Conservation (phyloP, 2,329 filamentous ascomycete species). For the Juglanconis juglandina region DNA sequence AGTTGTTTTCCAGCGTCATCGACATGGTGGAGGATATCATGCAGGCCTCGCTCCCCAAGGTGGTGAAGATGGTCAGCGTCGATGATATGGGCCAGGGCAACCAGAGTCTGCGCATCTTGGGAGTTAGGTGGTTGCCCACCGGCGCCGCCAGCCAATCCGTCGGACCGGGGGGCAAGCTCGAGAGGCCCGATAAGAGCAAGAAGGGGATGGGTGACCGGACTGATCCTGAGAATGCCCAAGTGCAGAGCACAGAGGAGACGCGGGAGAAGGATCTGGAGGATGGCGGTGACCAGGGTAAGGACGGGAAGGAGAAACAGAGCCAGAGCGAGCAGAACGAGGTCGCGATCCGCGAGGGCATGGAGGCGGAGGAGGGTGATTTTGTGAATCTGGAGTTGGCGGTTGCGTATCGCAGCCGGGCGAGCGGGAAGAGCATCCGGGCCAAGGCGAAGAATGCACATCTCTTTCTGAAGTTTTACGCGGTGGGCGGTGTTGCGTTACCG, state of each 20-base stretch:
- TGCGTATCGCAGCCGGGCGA: constrained; percentile 64
- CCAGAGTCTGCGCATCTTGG: constrained; percentile 66
- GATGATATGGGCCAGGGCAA: constrained; percentile 75
- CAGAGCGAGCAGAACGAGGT: constrained; percentile 36
- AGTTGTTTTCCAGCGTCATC: constrained; percentile 65
- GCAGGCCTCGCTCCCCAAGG: constrained; percentile 68
- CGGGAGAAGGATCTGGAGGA: constrained; percentile 31
- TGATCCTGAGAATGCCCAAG: constrained; percentile 34
- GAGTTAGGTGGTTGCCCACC: constrained; percentile 68
- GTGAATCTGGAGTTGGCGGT: constrained; percentile 74
- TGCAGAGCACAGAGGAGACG: constrained; percentile 30
- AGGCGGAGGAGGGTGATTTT: constrained; percentile 74
- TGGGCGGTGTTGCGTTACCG: constrained; percentile 50
- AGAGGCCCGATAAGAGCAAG: constrained; percentile 34
- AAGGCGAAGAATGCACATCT: constrained; percentile 72
- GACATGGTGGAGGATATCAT: constrained; percentile 72
- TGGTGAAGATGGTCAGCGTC: constrained; percentile 71
- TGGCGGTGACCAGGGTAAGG: constrained; percentile 29
- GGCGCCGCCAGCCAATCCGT: constrained; percentile 65
- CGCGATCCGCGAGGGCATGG: constrained; percentile 57
- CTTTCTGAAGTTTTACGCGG: constrained; percentile 67
- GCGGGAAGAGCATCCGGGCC: constrained; percentile 54
- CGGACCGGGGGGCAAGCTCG: constrained; percentile 55
- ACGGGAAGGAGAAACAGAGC: constrained; percentile 32
- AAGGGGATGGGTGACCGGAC: constrained; percentile 39